Conservation (phyloP, 2,329 filamentous ascomycete species). For the Trematosphaeria pertusa region DNA sequence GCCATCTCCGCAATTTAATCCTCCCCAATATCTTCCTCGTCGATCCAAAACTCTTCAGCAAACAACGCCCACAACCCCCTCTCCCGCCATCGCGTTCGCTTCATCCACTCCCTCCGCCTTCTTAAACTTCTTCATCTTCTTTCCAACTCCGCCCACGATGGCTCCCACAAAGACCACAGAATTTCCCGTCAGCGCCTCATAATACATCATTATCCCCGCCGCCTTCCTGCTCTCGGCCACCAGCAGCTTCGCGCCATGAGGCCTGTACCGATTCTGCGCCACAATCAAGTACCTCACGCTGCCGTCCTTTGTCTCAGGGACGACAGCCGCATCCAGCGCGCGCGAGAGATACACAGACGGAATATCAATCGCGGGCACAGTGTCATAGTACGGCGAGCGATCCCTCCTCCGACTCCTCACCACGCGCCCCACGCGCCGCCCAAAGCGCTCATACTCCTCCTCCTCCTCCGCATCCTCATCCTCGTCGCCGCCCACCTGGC, state of each 20-base stretch:
- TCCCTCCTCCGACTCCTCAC: conserved; percentile 12
- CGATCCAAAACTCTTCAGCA: conserved; percentile 25
- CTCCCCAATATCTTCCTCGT: no score
- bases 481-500: conserved; percentile 2
- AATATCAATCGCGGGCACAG: conserved; percentile 13
- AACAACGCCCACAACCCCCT: conserved; percentile 24
- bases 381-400: conserved; percentile 15
- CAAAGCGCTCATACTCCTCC: background rate
- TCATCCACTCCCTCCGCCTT: conserved; percentile 28
- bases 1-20: no score
- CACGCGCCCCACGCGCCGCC: background rate
- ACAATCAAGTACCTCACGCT: conserved; percentile 24
- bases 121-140: conserved; percentile 17
- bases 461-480: conserved; percentile 10
- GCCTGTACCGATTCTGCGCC: conserved; percentile 17
- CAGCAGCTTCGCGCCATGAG: conserved; percentile 20
- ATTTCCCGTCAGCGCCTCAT: conserved; percentile 27
- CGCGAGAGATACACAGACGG: conserved; percentile 27
- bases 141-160: conserved; percentile 11
- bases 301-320: conserved; percentile 20
- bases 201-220: conserved; percentile 29
- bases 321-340: conserved; percentile 23
- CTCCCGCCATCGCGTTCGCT: conserved; percentile 9
- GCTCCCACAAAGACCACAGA: conserved; percentile 30
- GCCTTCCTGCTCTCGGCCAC: conserved; percentile 33